Base-by-base conservation (phyloP, 1,139 yeast species). In the Pichia norvegensis region DNA sequence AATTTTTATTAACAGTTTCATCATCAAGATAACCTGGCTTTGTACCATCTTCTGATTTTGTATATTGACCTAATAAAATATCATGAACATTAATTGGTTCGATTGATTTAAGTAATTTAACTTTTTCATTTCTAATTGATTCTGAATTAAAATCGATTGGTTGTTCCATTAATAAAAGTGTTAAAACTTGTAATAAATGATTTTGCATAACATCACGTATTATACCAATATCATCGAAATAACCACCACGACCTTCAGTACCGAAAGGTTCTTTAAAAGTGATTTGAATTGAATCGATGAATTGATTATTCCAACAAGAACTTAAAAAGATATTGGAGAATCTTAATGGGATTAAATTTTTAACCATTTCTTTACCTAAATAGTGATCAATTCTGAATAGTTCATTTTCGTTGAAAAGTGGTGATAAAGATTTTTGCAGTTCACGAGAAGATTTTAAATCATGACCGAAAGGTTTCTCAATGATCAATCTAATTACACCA, bases 201-300 rank as follows among this genome's bases (percentile, higher is more conserved):
- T 92, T 92, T 71, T 92, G 99, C 88, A 94, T 90, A 45, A 92
- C 97, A 63, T 92, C 99, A 67, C 99, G 81, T 55, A 92, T 86
- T 61, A 92, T 92, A 49, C 99, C 99, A 61, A 90, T 87, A 50
- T 75, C 73, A 67, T 94, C 97, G 62, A 94, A 92, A 71, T 92
- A 92, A 36, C 98, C 98, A 55, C 98, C 98, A 63, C 99, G 81
- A 50, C 98, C 98, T 68, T 92, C 97, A 40, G 98, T 92, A 49
- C 98, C 98, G 60, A 94, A 90, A 13, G 92, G 85, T 69, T 92
- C 99, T 70, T 94, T 94, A 72, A 92, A 90, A 21, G 92, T 76
- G 55, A 92, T 80, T 68, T 90, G 97, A 52, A 92, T 81, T 44
- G 82, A 78, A 52, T 79, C 74, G 61, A 92, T 80, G 66, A 77